Evolutionary conservation across 139 green algal species (phyloP), one percentile per base, ranked within the genome.

Genomic region (Chlorella sp.): DNA sequence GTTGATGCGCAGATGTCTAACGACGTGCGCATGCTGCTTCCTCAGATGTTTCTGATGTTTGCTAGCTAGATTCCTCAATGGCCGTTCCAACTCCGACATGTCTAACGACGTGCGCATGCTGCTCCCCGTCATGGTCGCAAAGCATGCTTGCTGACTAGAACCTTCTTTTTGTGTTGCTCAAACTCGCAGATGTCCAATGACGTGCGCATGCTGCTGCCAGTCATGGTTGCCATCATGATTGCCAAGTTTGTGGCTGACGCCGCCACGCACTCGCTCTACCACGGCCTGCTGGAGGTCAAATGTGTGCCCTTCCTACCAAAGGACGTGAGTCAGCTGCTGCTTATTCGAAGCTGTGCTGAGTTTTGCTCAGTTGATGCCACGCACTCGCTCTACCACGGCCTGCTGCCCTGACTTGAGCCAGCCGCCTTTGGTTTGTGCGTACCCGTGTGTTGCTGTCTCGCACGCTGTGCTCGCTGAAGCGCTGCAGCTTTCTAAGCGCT

Each of bases 1-100:
- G 34, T 72, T 60, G 7, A 73, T 56, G n/a, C 60, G 60, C 79
- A 90, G 89, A 92, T 96, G 56, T 95, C 91, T 54, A 93, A 92
- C 65, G 95, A 98, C 58, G 93, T 97, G 62, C 92, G 96, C 83
- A 96, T 97, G 90, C 91, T 98, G 89, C 92, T 97, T 86, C 95
- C 95, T 8, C 46, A 54, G 8, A 11, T 54, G 46, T 54, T 11
- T 54, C 8, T 11, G 8, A 54, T 54, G 46, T 54, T 11, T 54
- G 46, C 46, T 54, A 54, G 46, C 46, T 11, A 54, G 11, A 11
- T 54, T n/a, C n/a, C n/a, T n/a, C n/a, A n/a, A n/a, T n/a, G n/a
- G n/a, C 60, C 60, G 17, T 67, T 40, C 62, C 36, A 28, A 28
- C 62, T 30, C 3, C 28, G 28, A 28, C 87, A 92, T 96, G 56